These are phyloP conservation scores for Flammula alnicola DNA, from an alignment of 1,284 basidiomycete genomes.

Conservation along the genomic window DNA sequence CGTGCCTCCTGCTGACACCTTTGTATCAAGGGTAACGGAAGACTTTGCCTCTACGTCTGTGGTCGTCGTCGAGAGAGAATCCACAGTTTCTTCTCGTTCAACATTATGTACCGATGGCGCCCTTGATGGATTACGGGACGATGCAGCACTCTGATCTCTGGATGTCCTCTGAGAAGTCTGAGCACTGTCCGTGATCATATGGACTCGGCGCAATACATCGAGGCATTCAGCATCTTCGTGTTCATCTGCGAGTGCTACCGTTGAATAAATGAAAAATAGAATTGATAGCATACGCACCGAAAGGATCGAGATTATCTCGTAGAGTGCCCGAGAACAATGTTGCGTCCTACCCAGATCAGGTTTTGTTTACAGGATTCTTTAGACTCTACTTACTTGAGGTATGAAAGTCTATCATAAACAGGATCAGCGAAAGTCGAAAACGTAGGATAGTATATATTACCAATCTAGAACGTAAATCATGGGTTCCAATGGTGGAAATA, in stretches of 20 bases:
- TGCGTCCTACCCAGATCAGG: conserved; percentile 58
- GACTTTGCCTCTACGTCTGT: conserved; percentile 58
- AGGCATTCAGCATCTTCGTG: conserved; percentile 81
- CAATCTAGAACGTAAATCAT: conserved; percentile 80
- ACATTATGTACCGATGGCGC: conserved; percentile 47
- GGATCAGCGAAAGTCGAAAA: not conserved
- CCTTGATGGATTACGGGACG: conserved; percentile 52
- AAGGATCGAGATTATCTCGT: conserved; percentile 88
- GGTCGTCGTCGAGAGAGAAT: conserved; percentile 42
- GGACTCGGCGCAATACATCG: conserved; percentile 68
- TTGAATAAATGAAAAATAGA: not conserved
- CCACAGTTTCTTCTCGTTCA: conserved; percentile 37
- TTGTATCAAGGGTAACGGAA: conserved; percentile 67
- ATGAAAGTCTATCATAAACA: conserved; percentile 68
- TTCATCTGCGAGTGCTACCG: conserved; percentile 67
- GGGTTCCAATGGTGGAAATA: conserved; percentile 84
- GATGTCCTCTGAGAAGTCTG: conserved; percentile 49
- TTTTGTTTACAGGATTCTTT: not conserved
- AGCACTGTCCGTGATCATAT: conserved; percentile 60
- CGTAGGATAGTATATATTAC: conserved; percentile 41
- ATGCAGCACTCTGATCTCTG: conserved; percentile 32
- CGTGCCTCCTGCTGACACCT: conserved; percentile 78
- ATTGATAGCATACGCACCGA: conserved; percentile 45
- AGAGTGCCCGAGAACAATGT: conserved; percentile 88
- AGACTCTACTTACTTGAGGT: conserved; percentile 56